Evolutionary conservation across 805 yeast genomes (phyloP).

Genomic region (Metschnikowia peoriensis): DNA sequence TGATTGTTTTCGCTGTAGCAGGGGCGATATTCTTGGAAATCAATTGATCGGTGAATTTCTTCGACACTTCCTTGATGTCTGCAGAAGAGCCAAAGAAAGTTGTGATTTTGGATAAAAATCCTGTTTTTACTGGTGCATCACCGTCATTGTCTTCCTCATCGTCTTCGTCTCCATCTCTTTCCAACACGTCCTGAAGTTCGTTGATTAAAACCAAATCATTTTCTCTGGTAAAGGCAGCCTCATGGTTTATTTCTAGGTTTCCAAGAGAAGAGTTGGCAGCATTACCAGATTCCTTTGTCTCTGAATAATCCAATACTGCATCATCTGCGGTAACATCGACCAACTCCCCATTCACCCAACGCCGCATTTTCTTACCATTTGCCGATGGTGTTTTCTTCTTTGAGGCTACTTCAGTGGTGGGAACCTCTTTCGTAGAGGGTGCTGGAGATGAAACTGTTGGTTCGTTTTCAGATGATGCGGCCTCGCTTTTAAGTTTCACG

Average conservation of each 20-base stretch:
- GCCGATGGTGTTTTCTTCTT: constrained; percentile 12
- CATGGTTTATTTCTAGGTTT: constrained; percentile 20
- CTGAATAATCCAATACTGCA: constrained; percentile 34
- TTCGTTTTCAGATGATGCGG: neutral
- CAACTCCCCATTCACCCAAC: constrained; percentile 41
- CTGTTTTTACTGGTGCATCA: constrained; percentile 9
- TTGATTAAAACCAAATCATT: constrained; percentile 40
- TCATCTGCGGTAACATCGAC: constrained; percentile 26
- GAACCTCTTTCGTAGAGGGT: neutral
- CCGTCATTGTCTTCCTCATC: constrained; percentile 20
- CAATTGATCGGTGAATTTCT: constrained; percentile 69
- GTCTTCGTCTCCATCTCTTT: constrained; percentile 28
- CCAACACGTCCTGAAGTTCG: constrained; percentile 40
- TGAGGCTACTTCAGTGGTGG: neutral
- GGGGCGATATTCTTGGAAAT: constrained; percentile 89
- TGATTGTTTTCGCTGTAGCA: constrained; percentile 72
- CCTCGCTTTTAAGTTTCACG: constrained; percentile 27
- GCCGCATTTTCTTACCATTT: constrained; percentile 35
- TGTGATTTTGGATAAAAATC: constrained; percentile 35
- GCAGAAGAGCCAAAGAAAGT: constrained; percentile 38
- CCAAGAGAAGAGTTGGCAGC: neutral
- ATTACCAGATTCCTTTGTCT: constrained; percentile 3
- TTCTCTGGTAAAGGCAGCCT: constrained; percentile 35
- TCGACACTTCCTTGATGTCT: constrained; percentile 60
- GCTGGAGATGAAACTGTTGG: neutral